These are phyloP conservation scores for Starmerella kuoi DNA, from an alignment of 805 yeast genomes.

Conservation along the genomic window DNA sequence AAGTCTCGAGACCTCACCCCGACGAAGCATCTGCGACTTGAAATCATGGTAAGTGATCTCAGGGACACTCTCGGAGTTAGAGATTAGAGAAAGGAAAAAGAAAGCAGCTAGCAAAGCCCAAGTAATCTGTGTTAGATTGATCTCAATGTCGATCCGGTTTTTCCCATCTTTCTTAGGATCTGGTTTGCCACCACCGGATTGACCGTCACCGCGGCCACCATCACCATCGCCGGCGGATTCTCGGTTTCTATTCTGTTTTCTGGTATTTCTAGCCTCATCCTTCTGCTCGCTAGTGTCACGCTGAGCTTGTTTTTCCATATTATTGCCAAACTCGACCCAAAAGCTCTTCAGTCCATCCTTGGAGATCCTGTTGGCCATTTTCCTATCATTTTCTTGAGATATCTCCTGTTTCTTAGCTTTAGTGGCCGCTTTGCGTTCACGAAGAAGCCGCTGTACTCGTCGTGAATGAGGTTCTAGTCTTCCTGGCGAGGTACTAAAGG, in stretches of 20 bases:
- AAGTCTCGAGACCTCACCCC: slow-evolving; percentile 63
- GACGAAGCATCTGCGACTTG: slow-evolving; percentile 61
- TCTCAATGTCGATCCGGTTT: slow-evolving; percentile 20
- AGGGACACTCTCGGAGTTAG: slow-evolving; percentile 19
- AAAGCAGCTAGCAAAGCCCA: slow-evolving; percentile 21
- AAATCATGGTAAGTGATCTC: slow-evolving; percentile 67
- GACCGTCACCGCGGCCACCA: background rate
- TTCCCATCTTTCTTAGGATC: background rate
- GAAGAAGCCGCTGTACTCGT: slow-evolving; percentile 9
- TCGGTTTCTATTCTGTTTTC: background rate
- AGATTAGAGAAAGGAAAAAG: slow-evolving; percentile 20
- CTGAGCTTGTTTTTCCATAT: slow-evolving; percentile 4
- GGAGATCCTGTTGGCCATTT: background rate
- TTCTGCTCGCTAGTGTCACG: background rate
- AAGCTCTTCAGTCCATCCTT: background rate
- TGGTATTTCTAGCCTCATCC: background rate
- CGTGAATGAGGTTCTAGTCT: slow-evolving; percentile 3
- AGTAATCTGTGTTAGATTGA: slow-evolving; percentile 21
- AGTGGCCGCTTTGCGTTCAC: slow-evolving; percentile 1
- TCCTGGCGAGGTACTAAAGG: background rate
- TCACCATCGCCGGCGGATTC: background rate
- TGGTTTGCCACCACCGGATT: background rate
- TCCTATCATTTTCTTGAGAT: background rate
- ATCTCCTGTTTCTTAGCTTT: background rate
- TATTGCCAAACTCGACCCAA: slow-evolving; percentile 8